phyloP scores from a whole-genome alignment of 768 basidiomycete genomes.

The Cyclocybe aegerita region DNA sequence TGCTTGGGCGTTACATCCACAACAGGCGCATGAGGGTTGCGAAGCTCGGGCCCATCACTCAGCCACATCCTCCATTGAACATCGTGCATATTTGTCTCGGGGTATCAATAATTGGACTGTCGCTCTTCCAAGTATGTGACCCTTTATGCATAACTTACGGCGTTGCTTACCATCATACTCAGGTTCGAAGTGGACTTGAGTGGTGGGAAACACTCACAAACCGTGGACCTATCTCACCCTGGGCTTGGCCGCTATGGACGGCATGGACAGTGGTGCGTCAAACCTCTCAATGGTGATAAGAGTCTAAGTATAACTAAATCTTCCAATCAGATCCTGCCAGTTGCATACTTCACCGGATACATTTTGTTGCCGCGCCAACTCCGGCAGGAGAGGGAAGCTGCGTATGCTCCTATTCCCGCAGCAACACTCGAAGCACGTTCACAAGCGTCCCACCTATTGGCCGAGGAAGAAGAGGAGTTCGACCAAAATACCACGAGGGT shows the following conservation, averaged over 20 bases:
- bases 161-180: background rate
- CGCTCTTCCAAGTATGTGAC: constrained; percentile 49
- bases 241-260: constrained; percentile 42
- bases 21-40: constrained; percentile 28
- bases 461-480: constrained; percentile 12
- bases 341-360: constrained; percentile 46
- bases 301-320: background rate
- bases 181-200: constrained; percentile 44
- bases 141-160: background rate
- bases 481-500: background rate
- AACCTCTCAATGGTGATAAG: background rate
- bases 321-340: constrained; percentile 34
- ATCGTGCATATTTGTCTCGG: constrained; percentile 57
- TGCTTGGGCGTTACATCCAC: constrained; percentile 56
- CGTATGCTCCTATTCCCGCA: constrained; percentile 16
- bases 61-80: constrained; percentile 51
- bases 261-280: constrained; percentile 45
- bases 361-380: constrained; percentile 42
- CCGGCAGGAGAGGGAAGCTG: constrained; percentile 31
- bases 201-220: constrained; percentile 41
- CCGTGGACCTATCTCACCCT: constrained; percentile 31
- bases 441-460: constrained; percentile 16
- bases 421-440: constrained; percentile 7
- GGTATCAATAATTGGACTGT: constrained; percentile 43
- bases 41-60: constrained; percentile 23